Conservation (phyloP, 768 basidiomycete genomes). For the Epithele typhae region DNA sequence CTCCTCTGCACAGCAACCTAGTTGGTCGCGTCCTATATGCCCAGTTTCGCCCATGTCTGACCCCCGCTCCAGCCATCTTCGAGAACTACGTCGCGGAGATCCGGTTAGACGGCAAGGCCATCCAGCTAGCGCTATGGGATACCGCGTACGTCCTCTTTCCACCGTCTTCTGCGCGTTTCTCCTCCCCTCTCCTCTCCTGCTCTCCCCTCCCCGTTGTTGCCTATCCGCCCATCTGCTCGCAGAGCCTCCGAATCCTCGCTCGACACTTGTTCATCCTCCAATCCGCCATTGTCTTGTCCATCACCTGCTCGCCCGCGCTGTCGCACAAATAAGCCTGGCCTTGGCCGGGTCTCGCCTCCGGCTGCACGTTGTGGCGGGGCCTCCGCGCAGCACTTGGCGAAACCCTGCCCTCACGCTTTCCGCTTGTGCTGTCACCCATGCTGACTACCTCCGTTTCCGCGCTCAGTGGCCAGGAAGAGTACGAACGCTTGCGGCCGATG, state of each 20-base stretch:
- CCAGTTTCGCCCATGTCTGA: background rate
- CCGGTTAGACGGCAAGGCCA: constrained; percentile 93
- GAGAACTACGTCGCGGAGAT: constrained; percentile 99
- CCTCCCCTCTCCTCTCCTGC: too few relatives aligned
- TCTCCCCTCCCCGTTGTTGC: background rate
- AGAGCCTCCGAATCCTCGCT: background rate
- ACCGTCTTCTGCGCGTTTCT: too few relatives aligned
- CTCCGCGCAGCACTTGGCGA: background rate
- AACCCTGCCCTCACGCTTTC: too few relatives aligned
- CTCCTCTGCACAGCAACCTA: constrained; percentile 38
- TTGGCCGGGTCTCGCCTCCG: background rate
- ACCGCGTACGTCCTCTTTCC: constrained; percentile 67
- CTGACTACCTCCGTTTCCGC: constrained; percentile 14
- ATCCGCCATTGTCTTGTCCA: too few relatives aligned
- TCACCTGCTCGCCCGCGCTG: background rate
- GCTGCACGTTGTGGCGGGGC: background rate
- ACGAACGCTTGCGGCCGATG: constrained; percentile 95
- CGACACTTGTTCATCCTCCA: background rate
- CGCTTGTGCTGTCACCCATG: background rate
- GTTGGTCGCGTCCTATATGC: constrained; percentile 24
- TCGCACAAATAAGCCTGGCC: background rate
- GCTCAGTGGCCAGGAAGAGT: constrained; percentile 93
- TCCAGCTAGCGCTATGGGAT: constrained; percentile 97
- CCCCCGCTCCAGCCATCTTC: constrained; percentile 68
- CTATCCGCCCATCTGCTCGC: too few relatives aligned